phyloP scores from a whole-genome alignment of 768 basidiomycete species.

The Porphyrellus cyaneotinctus region DNA sequence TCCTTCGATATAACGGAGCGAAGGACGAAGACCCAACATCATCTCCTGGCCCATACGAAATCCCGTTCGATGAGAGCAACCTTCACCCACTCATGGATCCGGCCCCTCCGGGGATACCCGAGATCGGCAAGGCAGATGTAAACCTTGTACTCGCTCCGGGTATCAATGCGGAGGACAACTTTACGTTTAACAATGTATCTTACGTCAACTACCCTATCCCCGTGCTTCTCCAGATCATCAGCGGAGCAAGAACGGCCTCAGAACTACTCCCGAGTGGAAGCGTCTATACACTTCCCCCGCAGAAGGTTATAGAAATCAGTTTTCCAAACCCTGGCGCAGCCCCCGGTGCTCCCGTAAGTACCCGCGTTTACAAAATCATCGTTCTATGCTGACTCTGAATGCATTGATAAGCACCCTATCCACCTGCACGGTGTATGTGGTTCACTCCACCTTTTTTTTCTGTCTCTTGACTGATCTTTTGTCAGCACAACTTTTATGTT shows the following conservation, averaged over 20 bases:
- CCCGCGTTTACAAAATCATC: not conserved
- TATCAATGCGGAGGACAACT: not conserved
- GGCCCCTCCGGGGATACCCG: not conserved
- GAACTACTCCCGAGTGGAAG: slow-evolving; percentile 47
- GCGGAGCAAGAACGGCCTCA: slow-evolving; percentile 41
- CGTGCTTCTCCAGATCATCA: slow-evolving; percentile 28
- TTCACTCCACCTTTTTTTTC: not conserved
- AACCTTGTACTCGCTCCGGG: not conserved
- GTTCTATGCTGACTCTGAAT: not conserved
- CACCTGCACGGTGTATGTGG: slow-evolving; percentile 38
- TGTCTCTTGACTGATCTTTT: not conserved
- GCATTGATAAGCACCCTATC: slow-evolving; percentile 29
- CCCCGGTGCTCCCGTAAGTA: slow-evolving; percentile 29
- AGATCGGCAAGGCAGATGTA: slow-evolving; percentile 3
- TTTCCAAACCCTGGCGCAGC: slow-evolving; percentile 33
- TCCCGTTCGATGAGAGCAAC: not conserved
- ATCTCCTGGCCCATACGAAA: not conserved
- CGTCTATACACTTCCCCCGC: slow-evolving; percentile 41
- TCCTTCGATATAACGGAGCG: slow-evolving; percentile 3
- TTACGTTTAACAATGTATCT: not conserved
- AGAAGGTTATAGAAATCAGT: slow-evolving; percentile 45
- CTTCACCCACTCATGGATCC: slow-evolving; percentile 2
- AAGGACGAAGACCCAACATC: not conserved
- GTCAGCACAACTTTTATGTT: slow-evolving; percentile 34
- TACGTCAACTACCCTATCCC: slow-evolving; percentile 39